Percentiles rank a stretch among this genome's conserved stretches.
Evolutionary conservation across 2,329 filamentous ascomycete species (phyloP).

Genomic region (Endocalyx cinctus): DNA sequence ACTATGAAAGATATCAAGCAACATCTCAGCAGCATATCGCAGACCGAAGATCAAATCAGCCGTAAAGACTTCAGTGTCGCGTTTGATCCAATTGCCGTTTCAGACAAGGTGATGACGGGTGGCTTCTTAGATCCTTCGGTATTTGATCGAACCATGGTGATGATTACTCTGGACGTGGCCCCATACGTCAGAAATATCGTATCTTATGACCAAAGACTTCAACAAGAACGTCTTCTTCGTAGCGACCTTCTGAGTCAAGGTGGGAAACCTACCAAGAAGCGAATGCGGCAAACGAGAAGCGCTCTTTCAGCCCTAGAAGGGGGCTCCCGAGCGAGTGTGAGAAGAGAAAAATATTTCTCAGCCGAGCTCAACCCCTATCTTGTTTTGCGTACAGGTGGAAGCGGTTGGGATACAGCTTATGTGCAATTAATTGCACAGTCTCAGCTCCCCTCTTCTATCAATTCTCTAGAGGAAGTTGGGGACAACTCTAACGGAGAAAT

Average conservation of each 20-base stretch:
- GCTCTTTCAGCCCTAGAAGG: constrained; percentile 76
- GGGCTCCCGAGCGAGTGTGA: constrained; percentile 59
- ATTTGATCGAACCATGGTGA: constrained; percentile 66
- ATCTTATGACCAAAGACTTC: constrained; percentile 66
- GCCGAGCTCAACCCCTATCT: constrained; percentile 53
- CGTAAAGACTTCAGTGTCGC: constrained; percentile 53
- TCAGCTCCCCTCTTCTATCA: too few relatives aligned
- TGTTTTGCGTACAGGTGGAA: constrained; percentile 61
- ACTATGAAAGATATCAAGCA: constrained; percentile 29
- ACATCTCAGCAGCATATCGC: constrained; percentile 26
- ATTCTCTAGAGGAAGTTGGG: too few relatives aligned
- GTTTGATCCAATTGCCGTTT: constrained; percentile 56
- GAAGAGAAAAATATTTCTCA: constrained; percentile 69
- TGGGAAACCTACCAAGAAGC: constrained; percentile 46
- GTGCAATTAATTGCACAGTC: too few relatives aligned
- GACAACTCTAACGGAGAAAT: too few relatives aligned
- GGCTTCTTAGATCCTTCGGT: constrained; percentile 61
- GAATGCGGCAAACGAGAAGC: constrained; percentile 66
- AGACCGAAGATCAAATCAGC: constrained; percentile 26
- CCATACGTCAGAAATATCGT: constrained; percentile 88
- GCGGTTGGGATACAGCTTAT: constrained; percentile 35
- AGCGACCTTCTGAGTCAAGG: constrained; percentile 60
- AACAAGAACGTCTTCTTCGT: constrained; percentile 60
- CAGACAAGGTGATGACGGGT: constrained; percentile 38
- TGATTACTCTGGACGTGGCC: constrained; percentile 72